Percentiles rank a stretch among this genome's conserved stretches.
Evolutionary conservation across 2,329 filamentous ascomycete genomes (phyloP).

Genomic region (Xylaria sp.): DNA sequence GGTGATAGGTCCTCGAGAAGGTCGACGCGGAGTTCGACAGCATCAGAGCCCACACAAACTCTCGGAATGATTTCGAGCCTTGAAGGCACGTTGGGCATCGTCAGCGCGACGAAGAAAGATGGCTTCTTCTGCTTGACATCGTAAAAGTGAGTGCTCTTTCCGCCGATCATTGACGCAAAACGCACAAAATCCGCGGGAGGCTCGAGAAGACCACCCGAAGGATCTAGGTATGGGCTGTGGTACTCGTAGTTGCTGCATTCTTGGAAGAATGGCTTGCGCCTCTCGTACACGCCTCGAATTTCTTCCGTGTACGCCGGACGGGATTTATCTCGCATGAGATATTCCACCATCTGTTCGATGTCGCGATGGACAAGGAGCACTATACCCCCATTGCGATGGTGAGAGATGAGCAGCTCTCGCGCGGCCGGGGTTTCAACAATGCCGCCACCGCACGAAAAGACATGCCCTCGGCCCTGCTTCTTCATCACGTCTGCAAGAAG

Average conservation of each 20-base stretch:
- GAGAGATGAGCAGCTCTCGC: slow-evolving; percentile 77
- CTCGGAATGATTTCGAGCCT: slow-evolving; percentile 73
- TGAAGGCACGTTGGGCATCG: slow-evolving; percentile 77
- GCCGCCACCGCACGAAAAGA: slow-evolving; percentile 95
- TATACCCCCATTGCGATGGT: slow-evolving; percentile 79
- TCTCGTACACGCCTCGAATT: slow-evolving; percentile 89
- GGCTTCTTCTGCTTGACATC: slow-evolving; percentile 72
- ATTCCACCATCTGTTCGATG: slow-evolving; percentile 88
- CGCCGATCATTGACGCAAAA: slow-evolving; percentile 77
- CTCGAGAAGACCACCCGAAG: slow-evolving; percentile 54
- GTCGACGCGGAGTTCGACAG: slow-evolving; percentile 94
- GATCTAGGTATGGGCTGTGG: slow-evolving; percentile 76
- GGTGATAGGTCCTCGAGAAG: slow-evolving; percentile 79
- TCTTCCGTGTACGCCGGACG: slow-evolving; percentile 93
- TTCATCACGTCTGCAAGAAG: slow-evolving; percentile 79
- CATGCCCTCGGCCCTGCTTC: slow-evolving; percentile 77
- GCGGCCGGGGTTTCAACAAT: slow-evolving; percentile 88
- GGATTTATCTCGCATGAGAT: slow-evolving; percentile 87
- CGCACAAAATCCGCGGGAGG: slow-evolving; percentile 76
- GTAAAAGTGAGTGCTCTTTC: slow-evolving; percentile 66
- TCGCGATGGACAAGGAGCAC: slow-evolving; percentile 90
- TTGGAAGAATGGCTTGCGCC: slow-evolving; percentile 88
- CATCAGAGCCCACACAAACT: slow-evolving; percentile 86
- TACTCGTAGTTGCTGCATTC: slow-evolving; percentile 96
- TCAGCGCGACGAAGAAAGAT: slow-evolving; percentile 94